Percentiles rank a stretch among this genome's conserved stretches.
phyloP scores from a whole-genome alignment of 257 asterid genomes.

The Henckelia pumila region DNA sequence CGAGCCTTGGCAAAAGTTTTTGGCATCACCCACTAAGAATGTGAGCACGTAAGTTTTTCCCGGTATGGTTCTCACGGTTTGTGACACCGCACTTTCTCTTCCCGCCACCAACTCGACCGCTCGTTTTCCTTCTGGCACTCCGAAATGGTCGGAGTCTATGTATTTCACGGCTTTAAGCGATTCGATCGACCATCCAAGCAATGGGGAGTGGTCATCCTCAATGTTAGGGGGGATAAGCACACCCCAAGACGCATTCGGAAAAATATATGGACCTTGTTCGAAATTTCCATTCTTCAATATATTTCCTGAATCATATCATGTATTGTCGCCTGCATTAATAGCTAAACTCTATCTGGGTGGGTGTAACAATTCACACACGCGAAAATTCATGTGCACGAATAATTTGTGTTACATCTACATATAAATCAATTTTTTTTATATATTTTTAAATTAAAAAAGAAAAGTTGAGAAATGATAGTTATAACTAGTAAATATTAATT shows the following conservation, averaged over 20 bases:
- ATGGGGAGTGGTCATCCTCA: constrained; percentile 74
- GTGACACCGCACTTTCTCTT: constrained; percentile 65
- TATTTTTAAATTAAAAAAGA: too few relatives aligned
- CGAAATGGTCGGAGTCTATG: constrained; percentile 62
- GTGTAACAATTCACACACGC: too few relatives aligned
- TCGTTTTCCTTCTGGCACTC: constrained; percentile 59
- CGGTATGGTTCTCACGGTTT: constrained; percentile 38
- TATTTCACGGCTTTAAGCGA: constrained; percentile 84
- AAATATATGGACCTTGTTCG: constrained; percentile 83
- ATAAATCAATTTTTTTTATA: too few relatives aligned
- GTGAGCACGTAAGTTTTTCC: constrained; percentile 44
- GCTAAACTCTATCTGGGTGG: too few relatives aligned
- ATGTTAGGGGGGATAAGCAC: constrained; percentile 75
- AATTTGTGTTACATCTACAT: too few relatives aligned
- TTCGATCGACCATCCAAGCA: constrained; percentile 82
- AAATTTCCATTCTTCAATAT: constrained; percentile 79
- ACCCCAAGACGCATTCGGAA: constrained; percentile 60
- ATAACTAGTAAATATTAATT: too few relatives aligned
- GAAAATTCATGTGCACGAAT: too few relatives aligned
- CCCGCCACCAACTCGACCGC: constrained; percentile 78
- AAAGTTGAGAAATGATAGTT: too few relatives aligned
- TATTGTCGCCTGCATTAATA: too few relatives aligned
- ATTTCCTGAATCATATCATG: constrained; percentile 53
- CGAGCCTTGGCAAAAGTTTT: constrained; percentile 60
- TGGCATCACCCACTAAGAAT: constrained; percentile 68